phyloP scores from a whole-genome alignment of 495 filamentous ascomycete species.

The Thermochaetoides thermophila region DNA sequence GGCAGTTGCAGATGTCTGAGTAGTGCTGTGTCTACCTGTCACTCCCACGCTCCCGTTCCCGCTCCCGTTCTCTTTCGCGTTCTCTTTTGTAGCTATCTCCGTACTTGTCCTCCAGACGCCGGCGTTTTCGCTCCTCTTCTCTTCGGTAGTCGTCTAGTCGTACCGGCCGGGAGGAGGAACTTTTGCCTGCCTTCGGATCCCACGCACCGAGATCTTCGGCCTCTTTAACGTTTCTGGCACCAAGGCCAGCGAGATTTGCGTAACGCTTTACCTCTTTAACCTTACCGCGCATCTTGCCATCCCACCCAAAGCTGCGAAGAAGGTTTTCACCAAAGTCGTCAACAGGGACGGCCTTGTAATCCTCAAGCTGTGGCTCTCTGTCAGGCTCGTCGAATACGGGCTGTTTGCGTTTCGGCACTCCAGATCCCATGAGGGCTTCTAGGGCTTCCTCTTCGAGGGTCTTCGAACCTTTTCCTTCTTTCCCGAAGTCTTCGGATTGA shows the following conservation, averaged over 20 bases:
- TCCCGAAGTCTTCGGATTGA: conserved; percentile 7
- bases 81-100: conserved; percentile 33
- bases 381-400: conserved; percentile 56
- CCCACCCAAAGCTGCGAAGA: conserved; percentile 87
- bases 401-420: conserved; percentile 15
- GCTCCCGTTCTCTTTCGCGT: conserved; percentile 28
- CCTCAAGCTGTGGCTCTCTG: conserved; percentile 58
- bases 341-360: conserved; percentile 78
- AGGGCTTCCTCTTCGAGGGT: conserved; percentile 69
- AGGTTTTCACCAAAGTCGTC: conserved; percentile 87
- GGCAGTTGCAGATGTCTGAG: too few species aligned
- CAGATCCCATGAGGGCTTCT: conserved; percentile 55
- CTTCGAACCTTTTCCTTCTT: conserved; percentile 15
- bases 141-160: conserved; percentile 31
- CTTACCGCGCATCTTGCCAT: conserved; percentile 52
- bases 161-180: conserved; percentile 19
- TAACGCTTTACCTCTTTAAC: conserved; percentile 41
- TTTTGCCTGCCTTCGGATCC: conserved; percentile 20
- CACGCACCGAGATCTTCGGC: conserved; percentile 45
- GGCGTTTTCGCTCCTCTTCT: conserved; percentile 27
- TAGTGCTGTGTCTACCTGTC: conserved; percentile 20
- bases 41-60: conserved; percentile 21
- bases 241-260: conserved; percentile 73
- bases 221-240: conserved; percentile 53
- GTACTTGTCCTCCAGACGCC: conserved; percentile 23